Conservation (phyloP, 352 stramenopile species). For the Pythium dissotocum region DNA sequence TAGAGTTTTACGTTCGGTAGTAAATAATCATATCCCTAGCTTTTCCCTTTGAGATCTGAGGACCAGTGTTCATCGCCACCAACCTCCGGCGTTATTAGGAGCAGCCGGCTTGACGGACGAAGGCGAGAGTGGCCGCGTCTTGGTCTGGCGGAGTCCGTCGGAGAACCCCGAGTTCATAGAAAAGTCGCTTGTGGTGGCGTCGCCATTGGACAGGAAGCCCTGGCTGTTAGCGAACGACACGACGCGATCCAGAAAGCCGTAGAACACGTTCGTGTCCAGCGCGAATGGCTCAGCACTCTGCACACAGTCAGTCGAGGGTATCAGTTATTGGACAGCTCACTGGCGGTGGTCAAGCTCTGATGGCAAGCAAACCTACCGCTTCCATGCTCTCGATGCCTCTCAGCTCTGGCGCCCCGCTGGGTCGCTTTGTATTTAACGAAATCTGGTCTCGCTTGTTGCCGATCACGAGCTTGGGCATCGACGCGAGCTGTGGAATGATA, state of each 20-base stretch:
- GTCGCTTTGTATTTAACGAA: conserved; percentile 36
- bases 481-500: conserved; percentile 28
- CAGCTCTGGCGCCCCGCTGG: conserved; percentile 40
- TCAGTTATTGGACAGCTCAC: no score
- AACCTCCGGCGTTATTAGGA: conserved; percentile 8
- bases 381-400: conserved; percentile 55
- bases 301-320: no score
- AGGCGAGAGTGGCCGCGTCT: conserved; percentile 34
- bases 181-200: conserved; percentile 7
- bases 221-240: conserved; percentile 54
- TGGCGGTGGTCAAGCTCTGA: no score
- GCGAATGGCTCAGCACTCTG: conserved; percentile 60
- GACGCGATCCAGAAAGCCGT: conserved; percentile 66
- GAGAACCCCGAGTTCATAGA: conserved; percentile 24
- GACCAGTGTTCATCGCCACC: conserved; percentile 16
- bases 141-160: conserved; percentile 51
- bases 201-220: conserved; percentile 1
- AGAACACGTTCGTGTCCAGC: conserved; percentile 54
- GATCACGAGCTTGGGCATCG: conserved; percentile 76
- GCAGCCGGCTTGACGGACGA: conserved; percentile 10
- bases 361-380: conserved; percentile 35
- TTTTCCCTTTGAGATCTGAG: neutral
- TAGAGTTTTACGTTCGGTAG: conserved; percentile 2
- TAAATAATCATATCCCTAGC: neutral
- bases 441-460: conserved; percentile 79